phyloP scores from a whole-genome alignment of 1,284 basidiomycete species.

The Gomphus bonarii region DNA sequence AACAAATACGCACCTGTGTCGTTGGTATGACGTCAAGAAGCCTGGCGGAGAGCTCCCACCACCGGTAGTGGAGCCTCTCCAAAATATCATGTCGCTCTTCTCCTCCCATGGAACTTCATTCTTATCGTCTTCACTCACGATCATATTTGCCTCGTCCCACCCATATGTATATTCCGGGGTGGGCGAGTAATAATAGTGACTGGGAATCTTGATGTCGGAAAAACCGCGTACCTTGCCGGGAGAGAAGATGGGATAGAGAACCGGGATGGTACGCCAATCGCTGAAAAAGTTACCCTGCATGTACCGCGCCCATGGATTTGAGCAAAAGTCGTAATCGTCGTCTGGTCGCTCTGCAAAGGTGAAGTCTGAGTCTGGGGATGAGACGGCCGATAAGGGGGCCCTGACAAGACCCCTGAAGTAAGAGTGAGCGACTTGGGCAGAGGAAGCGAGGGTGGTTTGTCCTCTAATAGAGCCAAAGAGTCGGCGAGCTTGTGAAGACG shows the following conservation, averaged over 20 bases:
- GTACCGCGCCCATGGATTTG: conserved; percentile 72
- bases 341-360: conserved; percentile 50
- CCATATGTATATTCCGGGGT: conserved; percentile 82
- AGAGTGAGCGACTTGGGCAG: conserved; percentile 18
- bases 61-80: conserved; percentile 87
- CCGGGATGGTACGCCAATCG: conserved; percentile 82
- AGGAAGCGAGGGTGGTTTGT: conserved; percentile 29
- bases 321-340: conserved; percentile 67
- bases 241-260: conserved; percentile 83
- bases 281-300: conserved; percentile 92
- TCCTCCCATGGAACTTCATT: conserved; percentile 79
- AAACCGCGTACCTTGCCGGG: conserved; percentile 80
- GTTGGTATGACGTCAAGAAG: conserved; percentile 76
- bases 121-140: conserved; percentile 55
- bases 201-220: conserved; percentile 84
- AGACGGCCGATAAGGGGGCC: conserved; percentile 12
- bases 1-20: conserved; percentile 56
- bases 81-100: conserved; percentile 66
- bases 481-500: conserved; percentile 66
- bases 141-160: conserved; percentile 68
- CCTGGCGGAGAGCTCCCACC: conserved; percentile 84
- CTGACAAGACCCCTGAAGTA: conserved; percentile 13
- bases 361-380: conserved; percentile 42
- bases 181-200: conserved; percentile 86
- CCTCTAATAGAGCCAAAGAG: conserved; percentile 65